phyloP scores from a whole-genome alignment of 108 stramenopile species.

The Seminavis robusta region DNA sequence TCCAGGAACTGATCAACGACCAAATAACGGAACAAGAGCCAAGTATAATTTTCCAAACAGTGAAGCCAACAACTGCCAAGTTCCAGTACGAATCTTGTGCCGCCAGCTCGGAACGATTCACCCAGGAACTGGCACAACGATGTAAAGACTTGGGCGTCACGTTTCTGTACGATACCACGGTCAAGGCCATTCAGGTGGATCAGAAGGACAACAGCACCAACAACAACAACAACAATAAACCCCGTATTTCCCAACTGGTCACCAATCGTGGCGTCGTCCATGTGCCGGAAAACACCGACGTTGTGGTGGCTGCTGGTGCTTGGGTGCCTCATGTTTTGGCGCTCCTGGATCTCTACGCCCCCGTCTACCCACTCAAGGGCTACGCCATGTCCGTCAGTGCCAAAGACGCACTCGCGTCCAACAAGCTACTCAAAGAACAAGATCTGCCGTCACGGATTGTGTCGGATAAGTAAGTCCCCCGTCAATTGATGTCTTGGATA shows the following conservation, averaged over 20 bases:
- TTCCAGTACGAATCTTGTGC: no score
- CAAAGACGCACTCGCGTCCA: conserved; percentile 11
- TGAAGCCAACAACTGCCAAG: no score
- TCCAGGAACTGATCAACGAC: no score
- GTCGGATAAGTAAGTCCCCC: conserved; percentile 24
- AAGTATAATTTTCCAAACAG: no score
- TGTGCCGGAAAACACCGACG: conserved; percentile 10
- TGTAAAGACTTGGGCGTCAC: no score
- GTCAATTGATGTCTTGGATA: no score
- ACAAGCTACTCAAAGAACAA: conserved; percentile 1
- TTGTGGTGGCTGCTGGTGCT: conserved; percentile 33
- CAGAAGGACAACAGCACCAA: neutral
- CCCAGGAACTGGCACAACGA: no score
- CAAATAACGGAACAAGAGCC: no score
- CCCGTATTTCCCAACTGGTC: conserved; percentile 12
- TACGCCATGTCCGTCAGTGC: conserved; percentile 32
- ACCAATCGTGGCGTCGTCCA: conserved; percentile 20
- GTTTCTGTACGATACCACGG: conserved; percentile 22
- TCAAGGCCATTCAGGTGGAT: conserved; percentile 14
- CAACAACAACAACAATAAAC: neutral
- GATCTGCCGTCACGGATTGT: conserved; percentile 33
- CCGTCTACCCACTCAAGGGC: conserved; percentile 41
- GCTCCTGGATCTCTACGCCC: conserved; percentile 28
- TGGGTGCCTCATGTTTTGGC: conserved; percentile 26
- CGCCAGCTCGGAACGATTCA: no score